Base-by-base conservation (phyloP, 225 moss, liverwort and hornwort species). In the Polytrichum commune region DNA sequence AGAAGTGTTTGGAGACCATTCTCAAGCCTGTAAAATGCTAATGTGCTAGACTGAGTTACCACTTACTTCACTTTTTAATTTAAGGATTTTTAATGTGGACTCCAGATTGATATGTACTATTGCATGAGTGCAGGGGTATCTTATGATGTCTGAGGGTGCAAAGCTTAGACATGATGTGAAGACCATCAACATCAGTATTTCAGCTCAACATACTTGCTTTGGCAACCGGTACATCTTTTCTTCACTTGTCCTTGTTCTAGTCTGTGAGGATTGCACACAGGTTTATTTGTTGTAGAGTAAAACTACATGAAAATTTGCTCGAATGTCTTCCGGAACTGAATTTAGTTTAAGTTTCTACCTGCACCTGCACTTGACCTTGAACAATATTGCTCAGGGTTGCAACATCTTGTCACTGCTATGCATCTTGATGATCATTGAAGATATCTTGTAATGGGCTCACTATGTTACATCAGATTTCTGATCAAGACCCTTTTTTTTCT, bases 171-270 rank as follows among this genome's bases (percentile, higher is more conserved):
- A 85, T 78, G 72, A 74, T 65, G 80, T 90, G 64, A 76, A 67
- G 72, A 90, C 85, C n/a, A 83, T 88, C 19, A 90, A 90, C 68
- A 75, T 90, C 19, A 85, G 85, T 29, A 81, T 90, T 68, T 90
- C 90, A 66, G 90, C 88, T 62, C 85, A 85, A 29, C 79, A 90
- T 80, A 19, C 70, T 62, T 90, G 90, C 76, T 90, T 90, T 70
- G 90, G 90, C 33, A 90, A 88, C 71, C 83, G 88, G 90, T 90
- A 70, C 26, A 74, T 70, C 56, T 53, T 54, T 32, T 46, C 69
- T 74, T 24, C 61, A 62, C 69, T 67, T 76, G 13, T 46, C 46
- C 46, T 46, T 46, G 46, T 46, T 46, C 46, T 16, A 46, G 46
- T 13, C 46, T 46, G 1, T 35, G 46, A 46, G 3, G 46, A 46